Base-by-base conservation (phyloP, 2,329 filamentous ascomycete species). In the Diaporthe vexans region DNA sequence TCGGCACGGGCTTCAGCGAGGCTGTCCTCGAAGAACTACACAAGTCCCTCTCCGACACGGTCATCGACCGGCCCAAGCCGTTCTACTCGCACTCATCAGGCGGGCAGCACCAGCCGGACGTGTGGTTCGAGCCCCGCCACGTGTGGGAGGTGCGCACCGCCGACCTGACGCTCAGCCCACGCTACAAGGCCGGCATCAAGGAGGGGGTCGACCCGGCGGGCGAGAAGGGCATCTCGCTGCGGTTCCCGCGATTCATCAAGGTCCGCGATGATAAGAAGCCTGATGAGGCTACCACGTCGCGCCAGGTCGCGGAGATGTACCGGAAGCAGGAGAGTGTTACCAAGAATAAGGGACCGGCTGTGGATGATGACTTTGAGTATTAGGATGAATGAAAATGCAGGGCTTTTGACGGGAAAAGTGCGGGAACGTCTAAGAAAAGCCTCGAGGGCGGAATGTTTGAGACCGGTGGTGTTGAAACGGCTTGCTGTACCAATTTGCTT, bases 71-170 rank as follows among this genome's bases (percentile, higher is more conserved):
- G 0, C 91, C 96, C 1, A 99, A 99, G 81, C 97, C 97, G 0
- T 99, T 98, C 83, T 99, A 98, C 84, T 89, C 91, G 0, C 97
- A 99, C 83, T 95, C 94, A 5, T 86, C 89, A 0, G 94, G 94
- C 68, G 91, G 92, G 67, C 96, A 97, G 84, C 95, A 98, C 82
- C 97, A 99, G 82, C 97, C 97, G 1, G 97, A 99, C 82, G 95
- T 99, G 51, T 99, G 97, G 97, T 97, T 99, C 82, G 97, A 99
- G 87, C 94, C 97, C 19, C 91, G 92, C 56, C 93, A 93, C 79
- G 97, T 99, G 1, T 99, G 97, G 97, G 97, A 99, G 84, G 95
- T 99, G 78, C 97, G 96, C 87, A 97, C 96, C 17, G 97, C 97
- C 1, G 97, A 99, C 86, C 84, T 99, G 79, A 98, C 97, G 1